Conservation (phyloP, 2,329 filamentous ascomycete species). For the Venturia pyrina region DNA sequence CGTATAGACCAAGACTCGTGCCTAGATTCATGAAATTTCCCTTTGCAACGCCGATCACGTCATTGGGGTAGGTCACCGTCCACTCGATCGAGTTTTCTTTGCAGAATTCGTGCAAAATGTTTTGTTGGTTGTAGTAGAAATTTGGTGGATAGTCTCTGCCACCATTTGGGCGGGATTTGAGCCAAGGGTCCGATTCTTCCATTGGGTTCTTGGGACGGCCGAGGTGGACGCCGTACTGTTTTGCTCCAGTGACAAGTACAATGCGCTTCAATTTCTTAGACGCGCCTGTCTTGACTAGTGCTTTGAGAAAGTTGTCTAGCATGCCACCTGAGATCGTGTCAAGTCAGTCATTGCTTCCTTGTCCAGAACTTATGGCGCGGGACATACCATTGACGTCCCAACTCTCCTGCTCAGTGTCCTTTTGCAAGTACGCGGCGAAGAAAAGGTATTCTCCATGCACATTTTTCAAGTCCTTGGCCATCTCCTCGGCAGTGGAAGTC, state of each 20-base stretch:
- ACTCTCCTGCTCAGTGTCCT: conserved; percentile 27
- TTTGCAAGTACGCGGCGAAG: conserved; percentile 34
- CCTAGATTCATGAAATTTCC: conserved; percentile 30
- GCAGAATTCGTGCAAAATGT: conserved; percentile 29
- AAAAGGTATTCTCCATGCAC: conserved; percentile 32
- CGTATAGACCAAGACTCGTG: conserved; percentile 22
- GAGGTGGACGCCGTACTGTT: conserved; percentile 46
- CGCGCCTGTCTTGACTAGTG: conserved; percentile 34
- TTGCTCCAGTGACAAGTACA: conserved; percentile 39
- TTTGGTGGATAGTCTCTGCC: conserved; percentile 25
- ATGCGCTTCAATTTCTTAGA: conserved; percentile 36
- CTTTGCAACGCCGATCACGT: conserved; percentile 34
- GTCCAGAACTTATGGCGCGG: too few relatives aligned
- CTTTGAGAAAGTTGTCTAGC: conserved; percentile 39
- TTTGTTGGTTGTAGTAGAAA: conserved; percentile 44
- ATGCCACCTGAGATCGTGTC: conserved; percentile 25
- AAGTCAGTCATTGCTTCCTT: too few relatives aligned
- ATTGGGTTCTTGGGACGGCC: conserved; percentile 39
- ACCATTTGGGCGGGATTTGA: conserved; percentile 22
- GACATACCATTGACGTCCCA: conserved; percentile 25
- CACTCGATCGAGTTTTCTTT: conserved; percentile 27
- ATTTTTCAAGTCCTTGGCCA: conserved; percentile 28
- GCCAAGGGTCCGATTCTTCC: conserved; percentile 36
- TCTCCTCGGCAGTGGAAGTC: conserved; percentile 22
- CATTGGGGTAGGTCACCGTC: conserved; percentile 35